A percentile compares a stretch with the other conserved stretches of the same genome.
phyloP scores from a whole-genome alignment of 257 asterid genomes.

The Scutellaria barbata region DNA sequence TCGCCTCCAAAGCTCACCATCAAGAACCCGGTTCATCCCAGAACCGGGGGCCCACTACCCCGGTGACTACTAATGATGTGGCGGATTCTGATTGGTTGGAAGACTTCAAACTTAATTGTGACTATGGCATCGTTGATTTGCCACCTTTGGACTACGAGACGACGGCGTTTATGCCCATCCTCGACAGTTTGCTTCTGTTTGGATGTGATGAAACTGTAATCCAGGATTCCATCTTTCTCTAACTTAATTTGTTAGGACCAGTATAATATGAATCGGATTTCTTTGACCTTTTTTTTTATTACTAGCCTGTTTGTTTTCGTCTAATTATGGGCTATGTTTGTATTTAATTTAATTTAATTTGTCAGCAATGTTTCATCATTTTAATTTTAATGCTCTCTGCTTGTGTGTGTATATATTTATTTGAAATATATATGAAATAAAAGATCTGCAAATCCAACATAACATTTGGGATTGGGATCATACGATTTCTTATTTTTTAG shows the following conservation, averaged over 20 bases:
- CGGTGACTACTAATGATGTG: too few species aligned
- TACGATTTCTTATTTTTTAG: too few species aligned
- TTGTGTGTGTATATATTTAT: too few species aligned
- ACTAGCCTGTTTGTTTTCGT: not conserved
- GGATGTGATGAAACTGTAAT: constrained; percentile 19
- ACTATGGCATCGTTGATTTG: constrained; percentile 21
- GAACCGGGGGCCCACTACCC: not conserved
- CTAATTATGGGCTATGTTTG: not conserved
- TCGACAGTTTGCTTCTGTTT: constrained; percentile 39
- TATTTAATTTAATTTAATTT: not conserved
- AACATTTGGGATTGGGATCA: too few species aligned
- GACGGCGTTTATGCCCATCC: constrained; percentile 36
- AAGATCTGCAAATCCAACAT: too few species aligned
- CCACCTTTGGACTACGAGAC: constrained; percentile 2
- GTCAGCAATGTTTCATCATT: not conserved
- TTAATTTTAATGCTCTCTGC: too few species aligned
- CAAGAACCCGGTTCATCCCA: not conserved
- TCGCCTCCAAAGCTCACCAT: not conserved
- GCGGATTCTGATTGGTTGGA: constrained; percentile 33
- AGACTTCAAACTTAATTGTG: constrained; percentile 9
- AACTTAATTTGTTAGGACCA: constrained; percentile 9
- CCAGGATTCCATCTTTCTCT: constrained; percentile 16
- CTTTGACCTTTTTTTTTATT: too few species aligned
- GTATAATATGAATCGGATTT: not conserved
- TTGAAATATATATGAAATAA: too few species aligned